Base-by-base conservation (phyloP, 352 stramenopile genomes). In the Phytophthora syringae region DNA sequence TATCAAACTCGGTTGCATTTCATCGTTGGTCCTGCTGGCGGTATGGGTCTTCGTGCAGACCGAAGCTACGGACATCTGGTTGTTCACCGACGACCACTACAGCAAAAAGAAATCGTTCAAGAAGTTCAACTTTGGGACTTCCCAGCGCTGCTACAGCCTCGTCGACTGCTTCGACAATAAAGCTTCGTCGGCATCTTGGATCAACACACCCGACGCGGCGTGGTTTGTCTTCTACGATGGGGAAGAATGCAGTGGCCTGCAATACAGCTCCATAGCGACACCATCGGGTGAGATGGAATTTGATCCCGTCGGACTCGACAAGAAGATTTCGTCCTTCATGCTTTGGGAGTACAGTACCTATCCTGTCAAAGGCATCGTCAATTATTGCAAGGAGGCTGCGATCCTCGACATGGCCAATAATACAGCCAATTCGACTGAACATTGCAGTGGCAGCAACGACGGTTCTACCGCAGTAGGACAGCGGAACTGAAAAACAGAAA, bases 291-390 rank as follows among this genome's bases (percentile, higher is more conserved):
- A 64, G 28, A 66, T 63, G 27, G 60, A 76, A 44, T 70, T 76
- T 30, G 52, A 44, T 13, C 16, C 30, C 2, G 49, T 66, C 30
- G 34, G 22, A 1, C 48, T 79, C 9, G 44, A 61, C 39, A 71
- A 73, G 18, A 62, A 64, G 32, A 55, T 79, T 0, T 76, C 70
- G 20, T 79, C 70, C 11, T 76, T 79, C 54, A 76, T 73, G 66
- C 39, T 71, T 3, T 74, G 55, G 59, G 59, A 72, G 32, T 66
- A 62, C 50, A 12, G 32, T 0, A 53, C 39, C 0, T 70, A 63
- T 24, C 10, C 59, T 18, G 24, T 67, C 1, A 60, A 52, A 6
- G 66, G 66, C 0, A 59, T 74, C 42, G 48, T 62, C 12, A 24
- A 74, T 12, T 39, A 59, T 22, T 74, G 66, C 43, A 51, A 70